A percentile compares a stretch with the other conserved stretches of the same genome.
Conservation (phyloP, 768 basidiomycete genomes). For the Suillus weaverae region DNA sequence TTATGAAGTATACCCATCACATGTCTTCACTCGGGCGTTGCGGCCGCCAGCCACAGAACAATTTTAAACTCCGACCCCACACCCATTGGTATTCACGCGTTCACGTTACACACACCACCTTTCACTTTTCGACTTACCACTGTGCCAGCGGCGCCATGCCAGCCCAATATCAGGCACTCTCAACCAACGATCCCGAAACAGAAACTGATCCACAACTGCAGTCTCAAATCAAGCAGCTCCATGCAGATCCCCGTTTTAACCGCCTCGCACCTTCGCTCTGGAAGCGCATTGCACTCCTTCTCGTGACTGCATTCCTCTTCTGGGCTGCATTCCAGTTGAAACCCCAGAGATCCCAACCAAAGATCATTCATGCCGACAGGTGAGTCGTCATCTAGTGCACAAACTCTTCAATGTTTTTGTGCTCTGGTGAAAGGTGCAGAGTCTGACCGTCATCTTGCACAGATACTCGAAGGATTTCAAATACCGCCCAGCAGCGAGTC, state of each 20-base stretch:
- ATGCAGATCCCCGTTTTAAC: conserved; percentile 37
- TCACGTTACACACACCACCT: not conserved
- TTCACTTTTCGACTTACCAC: not conserved
- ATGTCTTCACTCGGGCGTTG: not conserved
- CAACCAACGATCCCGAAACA: not conserved
- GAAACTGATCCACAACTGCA: not conserved
- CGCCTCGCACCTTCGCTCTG: conserved; percentile 41
- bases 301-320: conserved; percentile 41
- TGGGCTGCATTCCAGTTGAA: conserved; percentile 43
- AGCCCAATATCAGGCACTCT: not conserved
- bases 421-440: not conserved
- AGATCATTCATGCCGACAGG: conserved; percentile 65
- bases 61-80: not conserved
- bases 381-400: conserved; percentile 30
- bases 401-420: not conserved
- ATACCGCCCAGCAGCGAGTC: conserved; percentile 82
- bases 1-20: not conserved
- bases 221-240: conserved; percentile 2
- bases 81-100: too few species aligned
- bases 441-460: not conserved
- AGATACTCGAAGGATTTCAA: conserved; percentile 85
- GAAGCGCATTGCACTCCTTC: conserved; percentile 47
- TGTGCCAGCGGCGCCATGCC: not conserved
- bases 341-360: conserved; percentile 31
- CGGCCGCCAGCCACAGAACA: not conserved